Evolutionary conservation across 177 flowering plant genomes (phyloP).

Genomic region (Vitis hybrid): DNA sequence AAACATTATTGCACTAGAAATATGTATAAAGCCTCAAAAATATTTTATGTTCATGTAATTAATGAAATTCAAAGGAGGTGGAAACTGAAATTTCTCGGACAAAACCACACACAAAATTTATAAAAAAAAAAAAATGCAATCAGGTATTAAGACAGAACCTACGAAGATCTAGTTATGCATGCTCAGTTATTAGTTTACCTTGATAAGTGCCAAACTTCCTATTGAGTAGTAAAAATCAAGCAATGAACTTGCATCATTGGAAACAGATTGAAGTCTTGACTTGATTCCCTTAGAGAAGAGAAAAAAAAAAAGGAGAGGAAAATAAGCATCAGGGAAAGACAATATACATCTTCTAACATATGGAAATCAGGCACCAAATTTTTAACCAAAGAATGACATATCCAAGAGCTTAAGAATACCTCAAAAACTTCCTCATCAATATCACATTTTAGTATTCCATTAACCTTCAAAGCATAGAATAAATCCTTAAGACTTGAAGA

Average conservation of each 20-base stretch:
- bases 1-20: neutral
- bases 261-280: conserved; percentile 53
- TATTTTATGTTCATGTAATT: neutral
- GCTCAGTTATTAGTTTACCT: conserved; percentile 42
- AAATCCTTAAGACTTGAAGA: conserved; percentile 59
- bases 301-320: conserved; percentile 4
- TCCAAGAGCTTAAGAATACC: conserved; percentile 41
- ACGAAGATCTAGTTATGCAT: neutral
- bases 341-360: neutral
- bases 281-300: conserved; percentile 42
- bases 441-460: conserved; percentile 60
- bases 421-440: conserved; percentile 41
- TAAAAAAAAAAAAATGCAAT: neutral
- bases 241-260: conserved; percentile 67
- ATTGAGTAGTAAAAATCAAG: conserved; percentile 70
- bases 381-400: neutral
- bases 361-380: neutral
- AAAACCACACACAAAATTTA: neutral
- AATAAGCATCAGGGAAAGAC: neutral
- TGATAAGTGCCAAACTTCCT: conserved; percentile 68
- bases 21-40: neutral
- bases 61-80: neutral
- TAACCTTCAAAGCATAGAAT: conserved; percentile 64
- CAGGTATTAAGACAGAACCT: neutral
- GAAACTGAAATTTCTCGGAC: neutral